phyloP scores from a whole-genome alignment of 108 stramenopile genomes.

The Skeletonema tropicum region DNA sequence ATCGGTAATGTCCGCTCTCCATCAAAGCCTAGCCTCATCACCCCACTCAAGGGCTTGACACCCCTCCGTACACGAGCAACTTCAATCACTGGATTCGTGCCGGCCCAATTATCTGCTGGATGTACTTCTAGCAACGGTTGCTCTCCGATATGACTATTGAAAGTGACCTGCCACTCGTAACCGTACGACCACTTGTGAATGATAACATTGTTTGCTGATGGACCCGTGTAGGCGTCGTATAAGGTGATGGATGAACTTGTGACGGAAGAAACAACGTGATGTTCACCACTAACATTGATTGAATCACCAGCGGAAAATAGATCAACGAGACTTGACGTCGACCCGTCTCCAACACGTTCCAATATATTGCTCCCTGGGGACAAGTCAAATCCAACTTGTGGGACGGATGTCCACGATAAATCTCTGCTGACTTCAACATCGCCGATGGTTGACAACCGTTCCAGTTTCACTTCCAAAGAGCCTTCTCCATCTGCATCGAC shows the following conservation, averaged over 20 bases:
- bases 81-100: conserved; percentile 69
- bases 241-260: conserved; percentile 33
- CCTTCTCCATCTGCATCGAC: conserved; percentile 72
- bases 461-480: conserved; percentile 64
- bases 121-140: conserved; percentile 60
- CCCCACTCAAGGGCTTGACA: conserved; percentile 72
- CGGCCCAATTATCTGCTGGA: conserved; percentile 76
- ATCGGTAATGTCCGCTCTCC: conserved; percentile 67
- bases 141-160: conserved; percentile 71
- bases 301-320: conserved; percentile 41
- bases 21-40: conserved; percentile 62
- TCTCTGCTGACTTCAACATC: conserved; percentile 73
- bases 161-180: conserved; percentile 81
- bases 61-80: conserved; percentile 60
- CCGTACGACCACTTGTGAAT: conserved; percentile 82
- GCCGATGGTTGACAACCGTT: conserved; percentile 67
- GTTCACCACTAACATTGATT: conserved; percentile 50
- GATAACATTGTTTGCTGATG: conserved; percentile 43
- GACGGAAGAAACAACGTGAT: conserved; percentile 29
- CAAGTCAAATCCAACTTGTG: conserved; percentile 49
- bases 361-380: conserved; percentile 39
- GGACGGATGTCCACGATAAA: conserved; percentile 58
- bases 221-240: conserved; percentile 24
- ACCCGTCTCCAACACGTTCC: conserved; percentile 21
- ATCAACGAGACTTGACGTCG: conserved; percentile 12